Evolutionary conservation across 1,139 yeast genomes (phyloP).

Genomic region (Chernovozyma sophiae-reginae): DNA sequence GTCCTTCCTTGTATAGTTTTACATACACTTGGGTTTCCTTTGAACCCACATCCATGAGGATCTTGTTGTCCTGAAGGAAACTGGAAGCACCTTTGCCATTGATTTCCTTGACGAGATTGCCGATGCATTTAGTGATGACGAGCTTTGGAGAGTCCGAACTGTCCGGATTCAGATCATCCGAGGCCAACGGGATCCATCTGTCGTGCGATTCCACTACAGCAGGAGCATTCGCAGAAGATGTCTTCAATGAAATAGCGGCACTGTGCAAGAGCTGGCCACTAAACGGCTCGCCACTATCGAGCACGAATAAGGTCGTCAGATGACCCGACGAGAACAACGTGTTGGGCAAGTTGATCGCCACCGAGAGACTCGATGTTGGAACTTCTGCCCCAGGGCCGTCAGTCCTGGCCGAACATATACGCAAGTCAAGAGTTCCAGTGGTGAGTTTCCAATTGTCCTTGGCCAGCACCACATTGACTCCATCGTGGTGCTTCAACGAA

Average conservation of each 20-base stretch:
- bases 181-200: conserved; percentile 35
- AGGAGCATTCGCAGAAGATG: not conserved
- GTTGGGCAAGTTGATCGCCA: conserved; percentile 33
- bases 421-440: conserved; percentile 18
- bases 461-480: conserved; percentile 30
- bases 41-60: conserved; percentile 39
- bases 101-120: conserved; percentile 50
- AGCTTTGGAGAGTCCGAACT: conserved; percentile 15
- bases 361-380: too few species aligned
- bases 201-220: conserved; percentile 15
- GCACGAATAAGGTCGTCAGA: conserved; percentile 32
- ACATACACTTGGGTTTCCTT: conserved; percentile 48
- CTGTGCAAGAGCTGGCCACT: conserved; percentile 19
- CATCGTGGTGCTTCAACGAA: conserved; percentile 28
- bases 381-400: too few species aligned
- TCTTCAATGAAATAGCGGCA: not conserved
- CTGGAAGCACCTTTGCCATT: conserved; percentile 49
- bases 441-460: conserved; percentile 38
- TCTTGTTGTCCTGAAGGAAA: conserved; percentile 40
- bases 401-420: too few species aligned
- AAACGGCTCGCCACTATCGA: conserved; percentile 8
- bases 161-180: too few species aligned
- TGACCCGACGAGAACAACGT: conserved; percentile 37
- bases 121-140: conserved; percentile 39
- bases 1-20: conserved; percentile 20